These are phyloP conservation scores for Exophiala alcalophila DNA, from an alignment of 2,329 filamentous ascomycete genomes.

Conservation along the genomic window DNA sequence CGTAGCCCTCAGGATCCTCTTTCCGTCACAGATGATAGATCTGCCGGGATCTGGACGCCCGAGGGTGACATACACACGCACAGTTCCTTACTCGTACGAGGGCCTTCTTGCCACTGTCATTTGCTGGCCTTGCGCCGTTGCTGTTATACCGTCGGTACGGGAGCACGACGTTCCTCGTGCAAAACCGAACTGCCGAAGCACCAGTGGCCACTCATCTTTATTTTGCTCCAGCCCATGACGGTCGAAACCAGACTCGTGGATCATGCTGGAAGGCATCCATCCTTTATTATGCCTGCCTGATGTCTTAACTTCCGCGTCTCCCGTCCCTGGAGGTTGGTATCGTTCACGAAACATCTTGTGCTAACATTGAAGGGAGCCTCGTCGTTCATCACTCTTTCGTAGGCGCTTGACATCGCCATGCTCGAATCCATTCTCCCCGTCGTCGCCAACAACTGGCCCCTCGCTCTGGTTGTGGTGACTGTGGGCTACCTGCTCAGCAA, in stretches of 20 bases:
- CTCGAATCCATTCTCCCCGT: constrained; percentile 25
- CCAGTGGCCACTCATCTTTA: constrained; percentile 10
- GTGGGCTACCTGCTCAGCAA: constrained; percentile 25
- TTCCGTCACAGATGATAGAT: not conserved
- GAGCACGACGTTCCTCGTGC: constrained; percentile 3
- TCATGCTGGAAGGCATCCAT: too few species aligned
- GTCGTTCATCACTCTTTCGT: not conserved
- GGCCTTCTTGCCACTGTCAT: constrained; percentile 1
- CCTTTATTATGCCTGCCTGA: too few species aligned
- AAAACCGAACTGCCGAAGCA: constrained; percentile 22
- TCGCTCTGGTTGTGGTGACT: constrained; percentile 17
- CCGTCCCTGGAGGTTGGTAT: too few species aligned
- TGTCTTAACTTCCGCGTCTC: too few species aligned
- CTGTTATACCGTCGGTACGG: constrained; percentile 1
- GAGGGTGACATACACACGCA: too few species aligned
- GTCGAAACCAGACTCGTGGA: constrained; percentile 16
- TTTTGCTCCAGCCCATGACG: constrained; percentile 5
- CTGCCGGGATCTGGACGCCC: too few species aligned
- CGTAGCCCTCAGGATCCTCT: constrained; percentile 2
- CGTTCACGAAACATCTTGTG: too few species aligned
- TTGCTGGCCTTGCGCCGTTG: constrained; percentile 10
- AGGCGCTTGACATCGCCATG: constrained; percentile 19
- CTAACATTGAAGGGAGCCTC: too few species aligned
- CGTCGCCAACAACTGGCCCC: constrained; percentile 24
- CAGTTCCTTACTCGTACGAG: not conserved